A percentile compares a stretch with the other conserved stretches of the same genome.
phyloP scores from a whole-genome alignment of 2,329 filamentous ascomycete genomes.

The Aspergillus pseudoterreus region DNA sequence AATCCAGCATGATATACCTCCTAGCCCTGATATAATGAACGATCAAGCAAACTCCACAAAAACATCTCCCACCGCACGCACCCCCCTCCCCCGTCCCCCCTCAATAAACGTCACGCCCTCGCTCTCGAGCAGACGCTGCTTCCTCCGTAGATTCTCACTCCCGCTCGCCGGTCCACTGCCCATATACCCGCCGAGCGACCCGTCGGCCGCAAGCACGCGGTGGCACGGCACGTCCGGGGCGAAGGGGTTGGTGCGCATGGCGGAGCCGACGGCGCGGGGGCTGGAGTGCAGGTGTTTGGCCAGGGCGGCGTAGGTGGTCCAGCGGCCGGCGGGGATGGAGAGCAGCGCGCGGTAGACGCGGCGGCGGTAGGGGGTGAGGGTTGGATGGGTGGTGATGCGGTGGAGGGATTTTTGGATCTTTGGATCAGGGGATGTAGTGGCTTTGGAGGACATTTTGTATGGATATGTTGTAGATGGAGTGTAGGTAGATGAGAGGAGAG shows the following conservation, averaged over 20 bases:
- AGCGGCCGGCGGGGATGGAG: slow-evolving; percentile 70
- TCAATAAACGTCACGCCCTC: slow-evolving; percentile 35
- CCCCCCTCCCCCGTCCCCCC: slow-evolving; percentile 20
- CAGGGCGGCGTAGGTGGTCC: slow-evolving; percentile 74
- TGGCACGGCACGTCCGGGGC: slow-evolving; percentile 80
- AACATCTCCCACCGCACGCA: slow-evolving; percentile 28
- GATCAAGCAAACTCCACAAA: slow-evolving; percentile 10
- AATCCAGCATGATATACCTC: neutral
- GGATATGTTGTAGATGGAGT: slow-evolving; percentile 20
- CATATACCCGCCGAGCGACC: slow-evolving; percentile 53
- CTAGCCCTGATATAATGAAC: too few species aligned
- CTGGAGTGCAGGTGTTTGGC: slow-evolving; percentile 66
- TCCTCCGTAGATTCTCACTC: slow-evolving; percentile 37
- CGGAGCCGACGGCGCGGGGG: slow-evolving; percentile 73
- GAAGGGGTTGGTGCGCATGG: slow-evolving; percentile 73
- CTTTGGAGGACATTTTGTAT: neutral
- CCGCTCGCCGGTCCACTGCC: slow-evolving; percentile 48
- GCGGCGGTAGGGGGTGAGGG: slow-evolving; percentile 49
- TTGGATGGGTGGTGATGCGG: slow-evolving; percentile 42
- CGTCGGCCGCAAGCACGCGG: slow-evolving; percentile 70
- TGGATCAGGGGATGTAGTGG: neutral
- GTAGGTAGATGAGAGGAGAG: neutral
- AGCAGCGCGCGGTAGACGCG: slow-evolving; percentile 67
- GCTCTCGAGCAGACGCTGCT: slow-evolving; percentile 27
- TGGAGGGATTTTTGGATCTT: slow-evolving; percentile 29